Conservation (phyloP, 352 stramenopile species). For the Pelagophyceae sp. region DNA sequence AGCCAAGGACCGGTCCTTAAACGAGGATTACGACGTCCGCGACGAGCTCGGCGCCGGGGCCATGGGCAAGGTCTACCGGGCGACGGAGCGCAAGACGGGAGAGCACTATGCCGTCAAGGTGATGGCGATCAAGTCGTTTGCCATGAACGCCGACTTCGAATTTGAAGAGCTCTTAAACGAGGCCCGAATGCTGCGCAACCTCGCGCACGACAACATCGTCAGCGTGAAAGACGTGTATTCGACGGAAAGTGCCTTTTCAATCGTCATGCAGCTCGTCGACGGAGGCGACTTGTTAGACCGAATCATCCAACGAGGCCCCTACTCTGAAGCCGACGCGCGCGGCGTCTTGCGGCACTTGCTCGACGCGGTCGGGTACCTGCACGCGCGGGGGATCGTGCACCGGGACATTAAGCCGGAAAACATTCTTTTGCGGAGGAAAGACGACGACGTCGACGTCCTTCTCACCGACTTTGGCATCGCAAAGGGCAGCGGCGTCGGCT, state of each 20-base stretch:
- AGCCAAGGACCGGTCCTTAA: neutral
- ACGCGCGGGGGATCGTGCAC: constrained; percentile 34
- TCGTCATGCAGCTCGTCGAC: constrained; percentile 91
- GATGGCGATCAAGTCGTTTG: constrained; percentile 35
- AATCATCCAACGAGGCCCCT: constrained; percentile 80
- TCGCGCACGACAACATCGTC: constrained; percentile 56
- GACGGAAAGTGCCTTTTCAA: constrained; percentile 26
- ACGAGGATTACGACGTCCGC: constrained; percentile 45
- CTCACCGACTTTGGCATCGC: constrained; percentile 89
- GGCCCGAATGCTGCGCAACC: constrained; percentile 44
- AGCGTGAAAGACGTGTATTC: constrained; percentile 46
- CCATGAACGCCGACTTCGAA: neutral
- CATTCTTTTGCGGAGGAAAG: neutral
- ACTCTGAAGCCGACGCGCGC: constrained; percentile 78
- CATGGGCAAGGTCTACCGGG: constrained; percentile 49
- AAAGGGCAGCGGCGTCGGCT: constrained; percentile 59
- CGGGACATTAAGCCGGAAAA: constrained; percentile 10
- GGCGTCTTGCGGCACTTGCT: constrained; percentile 45
- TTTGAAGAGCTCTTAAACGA: constrained; percentile 23
- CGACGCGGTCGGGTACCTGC: constrained; percentile 49
- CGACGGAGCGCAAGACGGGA: constrained; percentile 48
- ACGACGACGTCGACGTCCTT: constrained; percentile 51
- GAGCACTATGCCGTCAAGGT: constrained; percentile 53
- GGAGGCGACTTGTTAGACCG: constrained; percentile 92
- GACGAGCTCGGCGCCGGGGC: constrained; percentile 51